Percentiles rank a stretch among this genome's conserved stretches.
phyloP scores from a whole-genome alignment of 2,329 filamentous ascomycete species.

The Bipolaris zeicola region DNA sequence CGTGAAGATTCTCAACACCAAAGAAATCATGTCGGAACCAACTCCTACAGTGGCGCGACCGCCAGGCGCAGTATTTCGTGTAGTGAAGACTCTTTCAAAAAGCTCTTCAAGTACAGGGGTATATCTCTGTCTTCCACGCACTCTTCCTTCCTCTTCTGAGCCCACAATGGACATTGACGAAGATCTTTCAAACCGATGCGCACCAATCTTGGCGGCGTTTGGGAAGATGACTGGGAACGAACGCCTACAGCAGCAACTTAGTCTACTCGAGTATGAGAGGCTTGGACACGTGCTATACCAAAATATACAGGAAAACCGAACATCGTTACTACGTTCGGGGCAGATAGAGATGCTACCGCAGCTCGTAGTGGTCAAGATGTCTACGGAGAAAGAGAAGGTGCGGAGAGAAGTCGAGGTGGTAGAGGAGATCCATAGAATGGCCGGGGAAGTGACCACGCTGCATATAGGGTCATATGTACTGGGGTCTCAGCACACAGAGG shows the following conservation, averaged over 20 bases:
- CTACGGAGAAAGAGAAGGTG: background rate
- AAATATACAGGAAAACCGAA: background rate
- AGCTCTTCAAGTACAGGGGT: background rate
- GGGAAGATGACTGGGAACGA: background rate
- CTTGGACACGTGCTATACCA: background rate
- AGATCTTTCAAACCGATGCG: background rate
- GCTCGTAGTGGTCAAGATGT: conserved; percentile 9
- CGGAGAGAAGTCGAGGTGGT: background rate
- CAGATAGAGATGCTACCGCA: background rate
- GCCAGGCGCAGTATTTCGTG: conserved; percentile 9
- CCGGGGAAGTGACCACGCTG: background rate
- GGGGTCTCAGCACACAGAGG: conserved; percentile 1
- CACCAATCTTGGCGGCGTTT: background rate
- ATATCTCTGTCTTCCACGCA: conserved; percentile 16
- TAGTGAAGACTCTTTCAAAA: conserved; percentile 4
- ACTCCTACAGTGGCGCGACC: conserved; percentile 1
- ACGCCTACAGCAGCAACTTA: conserved; percentile 4
- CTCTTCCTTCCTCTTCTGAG: background rate
- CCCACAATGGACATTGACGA: background rate
- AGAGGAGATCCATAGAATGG: background rate
- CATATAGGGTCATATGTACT: conserved; percentile 3
- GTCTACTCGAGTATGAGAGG: background rate
- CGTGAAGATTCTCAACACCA: background rate
- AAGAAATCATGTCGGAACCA: background rate
- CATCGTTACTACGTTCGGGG: background rate